These are phyloP conservation scores for Pestalotiopsis sp. DNA, from an alignment of 2,329 filamentous ascomycete species.

Conservation along the genomic window DNA sequence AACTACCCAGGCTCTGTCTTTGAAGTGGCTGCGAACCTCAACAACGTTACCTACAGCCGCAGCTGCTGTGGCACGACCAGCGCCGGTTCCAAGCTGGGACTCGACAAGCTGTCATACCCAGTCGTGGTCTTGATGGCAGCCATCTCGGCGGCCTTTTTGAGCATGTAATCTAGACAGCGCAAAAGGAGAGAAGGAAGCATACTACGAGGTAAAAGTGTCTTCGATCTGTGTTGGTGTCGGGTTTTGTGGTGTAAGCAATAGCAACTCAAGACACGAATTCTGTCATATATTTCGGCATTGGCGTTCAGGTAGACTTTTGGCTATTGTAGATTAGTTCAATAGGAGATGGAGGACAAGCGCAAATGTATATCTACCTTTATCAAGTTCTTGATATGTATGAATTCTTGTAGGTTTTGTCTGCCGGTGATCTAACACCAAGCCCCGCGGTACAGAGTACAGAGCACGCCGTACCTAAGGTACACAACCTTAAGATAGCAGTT, in stretches of 20 bases:
- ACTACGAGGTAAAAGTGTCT: neutral
- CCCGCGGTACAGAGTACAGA: no score
- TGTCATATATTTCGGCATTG: neutral
- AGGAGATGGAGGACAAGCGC: neutral
- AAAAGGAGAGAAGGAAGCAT: neutral
- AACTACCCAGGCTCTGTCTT: conserved; percentile 71
- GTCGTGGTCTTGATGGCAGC: neutral
- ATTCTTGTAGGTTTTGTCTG: no score
- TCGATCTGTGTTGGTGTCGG: neutral
- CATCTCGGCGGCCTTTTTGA: neutral
- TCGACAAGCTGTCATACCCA: neutral
- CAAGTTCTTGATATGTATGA: no score
- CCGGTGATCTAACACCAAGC: no score
- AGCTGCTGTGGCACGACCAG: conserved; percentile 54
- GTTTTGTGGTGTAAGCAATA: neutral
- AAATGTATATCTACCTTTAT: neutral
- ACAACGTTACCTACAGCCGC: conserved; percentile 69
- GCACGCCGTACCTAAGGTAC: no score
- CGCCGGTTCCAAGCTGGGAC: conserved; percentile 10
- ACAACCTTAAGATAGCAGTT: neutral
- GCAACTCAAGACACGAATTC: neutral
- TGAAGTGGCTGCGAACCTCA: conserved; percentile 67
- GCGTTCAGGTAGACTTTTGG: conserved; percentile 10
- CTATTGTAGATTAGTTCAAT: neutral
- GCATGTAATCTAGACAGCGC: neutral